Base-by-base conservation (phyloP, 2,329 filamentous ascomycete species). In the Teratosphaeriaceae sp. region DNA sequence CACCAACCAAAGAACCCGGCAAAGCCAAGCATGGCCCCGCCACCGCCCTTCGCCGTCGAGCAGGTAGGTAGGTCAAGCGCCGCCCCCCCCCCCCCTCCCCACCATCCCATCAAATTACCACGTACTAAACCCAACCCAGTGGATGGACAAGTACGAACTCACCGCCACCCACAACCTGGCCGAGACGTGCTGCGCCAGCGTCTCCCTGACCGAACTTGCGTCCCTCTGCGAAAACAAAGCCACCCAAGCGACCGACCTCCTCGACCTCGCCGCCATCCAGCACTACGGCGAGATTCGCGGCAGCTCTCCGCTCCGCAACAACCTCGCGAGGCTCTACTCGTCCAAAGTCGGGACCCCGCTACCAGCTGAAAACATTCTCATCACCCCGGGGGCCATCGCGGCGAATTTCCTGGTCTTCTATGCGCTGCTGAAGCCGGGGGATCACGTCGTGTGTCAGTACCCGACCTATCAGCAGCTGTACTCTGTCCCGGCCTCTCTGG, bases 401-500 rank as follows among this genome's bases (percentile, higher is more conserved):
- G 88, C 87, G n/a, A 94, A 94, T 58, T 86, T 88, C 54, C 67
- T 92, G n/a, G 68, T 81, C 2, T 74, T 92, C 6, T 89, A 89
- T 61, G 72, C 82, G 1, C 70, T 92, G 5, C 60, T 92, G 2
- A 77, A 78, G 0, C 77, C 80, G 0, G 84, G 81, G 1, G 86
- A 94, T 58, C 88, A 94, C 71, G 84, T 90, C 36, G 76, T 94
- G 45, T 92, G 85, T 57, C 84, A 92, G 45, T 86, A 88, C 59
- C 88, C 88, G 11, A 90, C 86, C 1, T 94, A 92, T 56, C 85
- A 92, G 61, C 86, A 92, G 55, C 73, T 94, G 1, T 92, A 90
- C 58, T 71, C 79, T 8, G 77, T 94, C 1, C 86, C 88, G 0
- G 72, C 74, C 51, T 83, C 80, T 27, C 67, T 94, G 4, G 87